Conservation (phyloP, 768 basidiomycete genomes). For the Pleurotus djamor region DNA sequence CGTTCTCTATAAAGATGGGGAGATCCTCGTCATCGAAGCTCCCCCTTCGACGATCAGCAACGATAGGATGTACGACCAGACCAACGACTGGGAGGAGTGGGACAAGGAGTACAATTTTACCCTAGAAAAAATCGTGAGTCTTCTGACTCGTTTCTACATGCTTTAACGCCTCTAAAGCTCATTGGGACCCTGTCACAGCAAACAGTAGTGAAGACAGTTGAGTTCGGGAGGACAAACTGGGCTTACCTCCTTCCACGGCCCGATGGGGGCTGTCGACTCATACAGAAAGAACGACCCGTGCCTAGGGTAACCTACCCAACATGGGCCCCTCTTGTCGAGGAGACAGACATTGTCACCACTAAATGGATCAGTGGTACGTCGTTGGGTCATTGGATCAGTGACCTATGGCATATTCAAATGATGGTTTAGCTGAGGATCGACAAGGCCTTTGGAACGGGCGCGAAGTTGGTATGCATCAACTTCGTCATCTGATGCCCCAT, state of each 20-base stretch:
- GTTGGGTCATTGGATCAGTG: background rate
- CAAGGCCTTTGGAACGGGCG: constrained; percentile 35
- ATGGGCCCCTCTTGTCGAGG: constrained; percentile 33
- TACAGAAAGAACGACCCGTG: constrained; percentile 21
- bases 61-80: background rate
- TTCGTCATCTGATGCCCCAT: background rate
- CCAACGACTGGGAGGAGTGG: background rate
- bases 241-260: constrained; percentile 24
- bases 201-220: constrained; percentile 22
- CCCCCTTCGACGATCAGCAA: constrained; percentile 4
- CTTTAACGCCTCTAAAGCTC: background rate
- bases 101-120: constrained; percentile 6
- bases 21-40: constrained; percentile 8
- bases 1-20: constrained; percentile 9
- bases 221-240: constrained; percentile 34
- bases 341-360: constrained; percentile 31
- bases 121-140: constrained; percentile 1
- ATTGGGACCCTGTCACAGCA: constrained; percentile 15
- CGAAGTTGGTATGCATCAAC: constrained; percentile 27
- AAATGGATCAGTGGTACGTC: constrained; percentile 20
- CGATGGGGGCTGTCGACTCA: constrained; percentile 26
- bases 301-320: constrained; percentile 24
- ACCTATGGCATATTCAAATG: no score
- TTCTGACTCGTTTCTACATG: background rate
- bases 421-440: constrained; percentile 16